Conservation (phyloP, 495 filamentous ascomycete genomes). For the Talaromyces adpressus region DNA sequence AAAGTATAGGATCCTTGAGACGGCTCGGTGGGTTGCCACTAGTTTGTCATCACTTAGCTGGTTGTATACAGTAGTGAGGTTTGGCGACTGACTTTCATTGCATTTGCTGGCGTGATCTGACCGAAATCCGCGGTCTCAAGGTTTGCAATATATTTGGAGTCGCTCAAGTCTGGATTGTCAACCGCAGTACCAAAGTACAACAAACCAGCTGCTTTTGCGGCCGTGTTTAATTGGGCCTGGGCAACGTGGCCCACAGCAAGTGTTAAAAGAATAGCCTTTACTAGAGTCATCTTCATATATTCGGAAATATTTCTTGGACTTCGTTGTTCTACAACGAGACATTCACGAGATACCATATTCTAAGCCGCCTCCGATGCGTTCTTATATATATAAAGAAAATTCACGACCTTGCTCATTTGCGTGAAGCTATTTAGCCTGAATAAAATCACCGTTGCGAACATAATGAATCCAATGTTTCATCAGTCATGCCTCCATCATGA, state of each 20-base stretch:
- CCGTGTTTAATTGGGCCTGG: conserved; percentile 35
- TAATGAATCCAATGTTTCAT: not conserved
- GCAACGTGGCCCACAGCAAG: not conserved
- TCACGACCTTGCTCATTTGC: not conserved
- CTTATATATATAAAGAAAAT: not conserved
- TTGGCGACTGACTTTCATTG: conserved; percentile 35
- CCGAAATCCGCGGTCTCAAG: conserved; percentile 48
- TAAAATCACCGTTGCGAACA: not conserved
- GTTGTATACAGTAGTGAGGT: not conserved
- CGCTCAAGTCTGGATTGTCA: conserved; percentile 44
- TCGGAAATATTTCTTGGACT: not conserved
- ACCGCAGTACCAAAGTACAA: conserved; percentile 55
- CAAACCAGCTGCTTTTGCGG: conserved; percentile 44
- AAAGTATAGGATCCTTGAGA: conserved; percentile 42
- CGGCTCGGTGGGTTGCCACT: conserved; percentile 49
- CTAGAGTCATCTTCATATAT: not conserved
- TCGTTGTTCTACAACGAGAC: not conserved
- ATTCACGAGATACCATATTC: not conserved
- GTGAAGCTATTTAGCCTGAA: not conserved
- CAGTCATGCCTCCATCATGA: not conserved
- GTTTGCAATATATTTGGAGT: conserved; percentile 39
- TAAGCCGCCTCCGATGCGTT: not conserved
- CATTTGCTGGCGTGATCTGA: conserved; percentile 52
- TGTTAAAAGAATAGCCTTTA: not conserved
- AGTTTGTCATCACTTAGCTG: not conserved